Conservation (phyloP, 345 rosid species). For the Aegle marmelos region DNA sequence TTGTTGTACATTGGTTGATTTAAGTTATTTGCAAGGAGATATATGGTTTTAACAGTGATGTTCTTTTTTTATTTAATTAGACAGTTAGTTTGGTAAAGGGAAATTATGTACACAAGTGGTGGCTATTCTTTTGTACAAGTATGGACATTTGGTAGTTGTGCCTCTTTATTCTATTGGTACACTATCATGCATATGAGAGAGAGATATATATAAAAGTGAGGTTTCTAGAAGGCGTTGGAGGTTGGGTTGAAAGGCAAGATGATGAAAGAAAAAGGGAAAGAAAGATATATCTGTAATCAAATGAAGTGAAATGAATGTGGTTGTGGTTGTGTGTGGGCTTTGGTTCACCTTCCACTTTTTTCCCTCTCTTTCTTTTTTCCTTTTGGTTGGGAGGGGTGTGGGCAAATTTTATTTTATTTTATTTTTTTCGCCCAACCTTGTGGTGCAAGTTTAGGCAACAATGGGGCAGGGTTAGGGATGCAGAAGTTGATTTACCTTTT, state of each 20-base stretch:
- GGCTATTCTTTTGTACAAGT: conserved; percentile 28
- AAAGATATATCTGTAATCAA: background rate
- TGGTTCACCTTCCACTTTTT: conserved; percentile 60
- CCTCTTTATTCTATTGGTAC: conserved; percentile 46
- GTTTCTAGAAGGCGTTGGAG: conserved; percentile 58
- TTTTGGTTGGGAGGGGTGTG: background rate
- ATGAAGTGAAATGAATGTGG: conserved; percentile 32
- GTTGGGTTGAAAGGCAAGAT: conserved; percentile 36
- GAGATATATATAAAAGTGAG: conserved; percentile 10
- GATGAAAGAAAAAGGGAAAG: conserved; percentile 18
- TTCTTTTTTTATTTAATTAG: background rate
- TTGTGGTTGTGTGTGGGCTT: conserved; percentile 54
- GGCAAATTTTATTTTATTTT: too few relatives aligned
- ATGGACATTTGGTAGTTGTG: conserved; percentile 41
- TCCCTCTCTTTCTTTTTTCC: background rate
- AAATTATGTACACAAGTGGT: conserved; percentile 22
- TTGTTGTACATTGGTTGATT: background rate
- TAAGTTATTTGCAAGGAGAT: background rate
- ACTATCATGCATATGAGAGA: conserved; percentile 36
- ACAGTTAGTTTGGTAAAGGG: conserved; percentile 31
- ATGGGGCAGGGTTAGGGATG: conserved; percentile 19
- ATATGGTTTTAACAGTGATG: background rate
- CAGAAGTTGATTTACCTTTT: conserved; percentile 31
- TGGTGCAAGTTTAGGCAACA: conserved; percentile 51
- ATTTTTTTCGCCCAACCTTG: conserved; percentile 21